Evolutionary conservation across 1,139 yeast species (phyloP).

Genomic region (Yueomyces sp.): DNA sequence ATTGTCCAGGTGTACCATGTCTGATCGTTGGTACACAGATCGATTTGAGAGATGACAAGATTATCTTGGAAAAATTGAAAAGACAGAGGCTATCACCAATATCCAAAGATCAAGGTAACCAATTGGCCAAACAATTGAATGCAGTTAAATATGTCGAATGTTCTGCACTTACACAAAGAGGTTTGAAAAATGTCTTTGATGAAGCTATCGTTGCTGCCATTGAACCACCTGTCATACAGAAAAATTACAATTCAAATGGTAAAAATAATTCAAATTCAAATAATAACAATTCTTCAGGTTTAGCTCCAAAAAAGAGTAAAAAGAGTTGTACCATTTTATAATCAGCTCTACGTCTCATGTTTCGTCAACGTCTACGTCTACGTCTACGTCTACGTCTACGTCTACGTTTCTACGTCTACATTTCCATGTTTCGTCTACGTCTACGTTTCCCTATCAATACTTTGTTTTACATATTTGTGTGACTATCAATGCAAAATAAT

Average conservation of each 20-base stretch:
- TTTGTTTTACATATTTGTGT: no score
- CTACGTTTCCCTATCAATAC: no score
- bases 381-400: neutral
- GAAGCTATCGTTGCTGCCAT: constrained; percentile 95
- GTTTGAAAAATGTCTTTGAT: constrained; percentile 89
- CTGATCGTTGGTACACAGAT: constrained; percentile 92
- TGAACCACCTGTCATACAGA: constrained; percentile 70
- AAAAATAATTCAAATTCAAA: neutral
- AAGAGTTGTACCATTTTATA: constrained; percentile 73
- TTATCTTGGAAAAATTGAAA: constrained; percentile 75
- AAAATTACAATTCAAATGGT: constrained; percentile 29
- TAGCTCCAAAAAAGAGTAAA: neutral
- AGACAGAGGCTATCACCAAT: constrained; percentile 87
- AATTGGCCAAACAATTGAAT: constrained; percentile 81
- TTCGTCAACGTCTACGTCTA: neutral
- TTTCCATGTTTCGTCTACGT: no score
- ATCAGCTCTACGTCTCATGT: no score
- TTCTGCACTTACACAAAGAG: constrained; percentile 95
- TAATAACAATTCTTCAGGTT: neutral
- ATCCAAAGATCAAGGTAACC: constrained; percentile 77
- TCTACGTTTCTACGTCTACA: no score
- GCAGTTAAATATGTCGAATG: constrained; percentile 96
- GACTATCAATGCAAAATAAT: no score
- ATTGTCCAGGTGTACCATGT: constrained; percentile 96
- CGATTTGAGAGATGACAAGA: constrained; percentile 88